Conservation (phyloP, 441 rosid genomes). For the Erysimum cheiri region DNA sequence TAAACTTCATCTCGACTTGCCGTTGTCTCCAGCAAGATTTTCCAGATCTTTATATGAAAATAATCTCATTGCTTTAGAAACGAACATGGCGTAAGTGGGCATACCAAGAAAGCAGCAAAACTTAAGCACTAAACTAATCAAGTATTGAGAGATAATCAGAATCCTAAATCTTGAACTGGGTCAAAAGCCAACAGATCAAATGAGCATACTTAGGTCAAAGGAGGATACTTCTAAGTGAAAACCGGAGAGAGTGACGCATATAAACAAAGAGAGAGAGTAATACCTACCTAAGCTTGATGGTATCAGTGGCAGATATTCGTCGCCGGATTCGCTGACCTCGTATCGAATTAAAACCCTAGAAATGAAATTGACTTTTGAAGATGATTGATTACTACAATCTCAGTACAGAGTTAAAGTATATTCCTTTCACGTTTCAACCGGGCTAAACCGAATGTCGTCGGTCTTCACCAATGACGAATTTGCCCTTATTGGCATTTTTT, state of each 20-base stretch:
- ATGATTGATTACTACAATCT: slow-evolving; percentile 41
- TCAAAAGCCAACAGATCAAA: background rate
- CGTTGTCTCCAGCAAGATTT: slow-evolving; percentile 20
- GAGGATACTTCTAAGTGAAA: slow-evolving; percentile 21
- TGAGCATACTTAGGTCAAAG: background rate
- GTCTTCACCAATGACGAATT: slow-evolving; percentile 1
- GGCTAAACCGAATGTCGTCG: slow-evolving; percentile 35
- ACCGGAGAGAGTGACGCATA: slow-evolving; percentile 19
- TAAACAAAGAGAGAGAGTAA: slow-evolving; percentile 11
- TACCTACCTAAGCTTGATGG: slow-evolving; percentile 29
- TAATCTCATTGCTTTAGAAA: background rate
- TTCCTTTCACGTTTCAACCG: slow-evolving; percentile 22
- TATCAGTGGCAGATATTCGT: slow-evolving; percentile 26
- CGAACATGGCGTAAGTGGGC: background rate
- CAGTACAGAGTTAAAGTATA: slow-evolving; percentile 6
- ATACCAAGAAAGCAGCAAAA: slow-evolving; percentile 7
- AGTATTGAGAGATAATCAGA: slow-evolving; percentile 6
- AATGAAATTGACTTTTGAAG: slow-evolving; percentile 43
- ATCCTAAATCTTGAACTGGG: slow-evolving; percentile 21
- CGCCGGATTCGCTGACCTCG: slow-evolving; percentile 42
- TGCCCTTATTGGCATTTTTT: background rate
- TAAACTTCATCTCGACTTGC: slow-evolving; percentile 13
- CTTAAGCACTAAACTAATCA: slow-evolving; percentile 18
- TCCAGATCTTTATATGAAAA: slow-evolving; percentile 16
- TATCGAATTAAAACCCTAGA: slow-evolving; percentile 47